Conservation (phyloP, 805 yeast species). For the Starmerella ratchasimensis region DNA sequence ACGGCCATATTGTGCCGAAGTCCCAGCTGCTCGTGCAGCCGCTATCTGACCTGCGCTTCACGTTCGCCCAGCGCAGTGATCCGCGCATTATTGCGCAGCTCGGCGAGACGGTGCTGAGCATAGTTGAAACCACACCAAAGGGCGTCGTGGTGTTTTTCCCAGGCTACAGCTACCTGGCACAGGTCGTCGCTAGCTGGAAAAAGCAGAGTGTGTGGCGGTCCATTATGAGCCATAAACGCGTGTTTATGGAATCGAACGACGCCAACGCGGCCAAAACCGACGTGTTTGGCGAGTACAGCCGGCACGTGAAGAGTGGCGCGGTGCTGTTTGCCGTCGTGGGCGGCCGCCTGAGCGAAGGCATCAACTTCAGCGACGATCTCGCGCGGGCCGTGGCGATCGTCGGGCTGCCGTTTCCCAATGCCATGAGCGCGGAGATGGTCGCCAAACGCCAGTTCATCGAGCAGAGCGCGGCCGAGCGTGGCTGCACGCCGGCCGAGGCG, state of each 20-base stretch:
- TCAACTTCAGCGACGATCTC: constrained; percentile 74
- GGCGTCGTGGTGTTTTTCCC: constrained; percentile 80
- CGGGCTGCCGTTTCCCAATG: constrained; percentile 83
- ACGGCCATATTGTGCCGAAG: constrained; percentile 75
- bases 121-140: constrained; percentile 40
- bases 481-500: constrained; percentile 31
- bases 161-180: constrained; percentile 57
- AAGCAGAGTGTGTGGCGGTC: constrained; percentile 14
- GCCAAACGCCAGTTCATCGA: constrained; percentile 59
- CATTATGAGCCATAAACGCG: constrained; percentile 27
- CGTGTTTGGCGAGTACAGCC: constrained; percentile 39
- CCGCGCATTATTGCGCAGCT: constrained; percentile 34
- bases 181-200: constrained; percentile 44
- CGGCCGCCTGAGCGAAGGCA: constrained; percentile 86
- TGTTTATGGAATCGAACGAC: constrained; percentile 40
- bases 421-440: constrained; percentile 64
- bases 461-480: constrained; percentile 33
- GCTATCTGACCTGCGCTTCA: constrained; percentile 45
- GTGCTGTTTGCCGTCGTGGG: constrained; percentile 75
- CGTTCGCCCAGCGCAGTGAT: constrained; percentile 49
- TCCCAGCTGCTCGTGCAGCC: constrained; percentile 51
- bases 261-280: constrained; percentile 29
- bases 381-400: constrained; percentile 78
- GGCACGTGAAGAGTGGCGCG: constrained; percentile 41
- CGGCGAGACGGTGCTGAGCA: constrained; percentile 36